A percentile compares a stretch with the other conserved stretches of the same genome.
Evolutionary conservation across 768 basidiomycete genomes (phyloP).

Genomic region (Lactifluus subvellereus): DNA sequence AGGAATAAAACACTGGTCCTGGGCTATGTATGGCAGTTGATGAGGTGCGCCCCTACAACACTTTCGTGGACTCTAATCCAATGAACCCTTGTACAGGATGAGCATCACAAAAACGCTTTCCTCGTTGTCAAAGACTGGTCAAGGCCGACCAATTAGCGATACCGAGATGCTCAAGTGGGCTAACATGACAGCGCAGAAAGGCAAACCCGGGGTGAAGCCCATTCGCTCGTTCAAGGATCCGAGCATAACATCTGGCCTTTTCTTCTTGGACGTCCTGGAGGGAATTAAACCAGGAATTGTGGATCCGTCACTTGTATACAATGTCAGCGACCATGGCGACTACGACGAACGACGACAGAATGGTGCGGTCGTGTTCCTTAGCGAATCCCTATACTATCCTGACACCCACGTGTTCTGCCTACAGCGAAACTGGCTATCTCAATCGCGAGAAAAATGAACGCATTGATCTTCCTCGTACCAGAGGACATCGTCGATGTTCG

Average conservation of each 20-base stretch:
- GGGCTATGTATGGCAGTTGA: slow-evolving; percentile 96
- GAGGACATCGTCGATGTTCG: slow-evolving; percentile 96
- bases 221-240: slow-evolving; percentile 97
- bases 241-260: slow-evolving; percentile 77
- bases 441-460: slow-evolving; percentile 97
- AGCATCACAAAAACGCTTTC: slow-evolving; percentile 89
- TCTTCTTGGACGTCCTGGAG: slow-evolving; percentile 91
- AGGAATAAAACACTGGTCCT: slow-evolving; percentile 88
- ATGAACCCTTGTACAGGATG: slow-evolving; percentile 41
- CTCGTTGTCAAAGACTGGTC: slow-evolving; percentile 56
- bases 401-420: slow-evolving; percentile 1
- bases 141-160: slow-evolving; percentile 83
- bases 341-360: slow-evolving; percentile 92
- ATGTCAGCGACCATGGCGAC: slow-evolving; percentile 51
- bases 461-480: slow-evolving; percentile 92
- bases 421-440: slow-evolving; percentile 95
- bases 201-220: slow-evolving; percentile 48
- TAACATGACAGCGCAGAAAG: slow-evolving; percentile 77
- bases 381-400: background rate
- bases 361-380: slow-evolving; percentile 44
- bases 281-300: slow-evolving; percentile 92
- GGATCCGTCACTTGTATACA: slow-evolving; percentile 73
- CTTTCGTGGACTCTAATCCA: background rate
- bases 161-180: slow-evolving; percentile 96
- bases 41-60: slow-evolving; percentile 56